Conservation (phyloP, 139 green algal genomes). For the Protoeuglena noctilucae region DNA sequence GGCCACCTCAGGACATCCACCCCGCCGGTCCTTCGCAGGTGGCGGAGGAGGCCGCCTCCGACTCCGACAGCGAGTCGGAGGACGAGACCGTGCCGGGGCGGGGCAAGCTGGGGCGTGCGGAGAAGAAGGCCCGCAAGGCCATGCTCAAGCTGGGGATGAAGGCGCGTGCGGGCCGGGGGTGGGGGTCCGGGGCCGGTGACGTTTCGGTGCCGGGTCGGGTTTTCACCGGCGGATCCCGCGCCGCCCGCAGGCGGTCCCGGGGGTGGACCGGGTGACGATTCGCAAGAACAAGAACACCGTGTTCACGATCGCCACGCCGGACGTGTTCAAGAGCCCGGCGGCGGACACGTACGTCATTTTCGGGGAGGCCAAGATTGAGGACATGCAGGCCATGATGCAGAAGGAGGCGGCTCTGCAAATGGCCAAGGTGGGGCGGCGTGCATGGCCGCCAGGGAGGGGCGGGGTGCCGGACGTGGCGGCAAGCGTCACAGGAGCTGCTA, state of each 20-base stretch:
- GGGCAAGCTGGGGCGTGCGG: slow-evolving; percentile 80
- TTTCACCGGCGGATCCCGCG: too few species aligned
- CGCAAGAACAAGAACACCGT: slow-evolving; percentile 98
- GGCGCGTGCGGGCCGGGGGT: too few species aligned
- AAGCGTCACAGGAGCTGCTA: too few species aligned
- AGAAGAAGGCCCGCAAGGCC: slow-evolving; percentile 98
- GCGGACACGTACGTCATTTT: slow-evolving; percentile 99
- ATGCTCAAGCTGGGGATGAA: slow-evolving; percentile 99
- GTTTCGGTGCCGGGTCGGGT: too few species aligned
- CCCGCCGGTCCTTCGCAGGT: too few species aligned
- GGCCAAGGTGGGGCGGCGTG: too few species aligned
- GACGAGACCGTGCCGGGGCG: slow-evolving; percentile 13
- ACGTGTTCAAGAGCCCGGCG: slow-evolving; percentile 92
- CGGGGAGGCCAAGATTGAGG: slow-evolving; percentile 98
- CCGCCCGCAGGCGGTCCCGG: slow-evolving; percentile 47
- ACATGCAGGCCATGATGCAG: slow-evolving; percentile 81
- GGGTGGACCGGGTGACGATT: slow-evolving; percentile 85
- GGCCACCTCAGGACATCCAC: too few species aligned
- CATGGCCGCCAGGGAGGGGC: slow-evolving; percentile 1
- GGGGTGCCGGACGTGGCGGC: neutral
- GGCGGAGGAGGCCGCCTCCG: neutral
- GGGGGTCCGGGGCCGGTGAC: too few species aligned
- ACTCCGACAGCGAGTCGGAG: neutral
- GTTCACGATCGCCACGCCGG: slow-evolving; percentile 91
- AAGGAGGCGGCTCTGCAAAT: too few species aligned